Conservation (phyloP, 495 filamentous ascomycete genomes). For the Tuber microsphaerosporum region DNA sequence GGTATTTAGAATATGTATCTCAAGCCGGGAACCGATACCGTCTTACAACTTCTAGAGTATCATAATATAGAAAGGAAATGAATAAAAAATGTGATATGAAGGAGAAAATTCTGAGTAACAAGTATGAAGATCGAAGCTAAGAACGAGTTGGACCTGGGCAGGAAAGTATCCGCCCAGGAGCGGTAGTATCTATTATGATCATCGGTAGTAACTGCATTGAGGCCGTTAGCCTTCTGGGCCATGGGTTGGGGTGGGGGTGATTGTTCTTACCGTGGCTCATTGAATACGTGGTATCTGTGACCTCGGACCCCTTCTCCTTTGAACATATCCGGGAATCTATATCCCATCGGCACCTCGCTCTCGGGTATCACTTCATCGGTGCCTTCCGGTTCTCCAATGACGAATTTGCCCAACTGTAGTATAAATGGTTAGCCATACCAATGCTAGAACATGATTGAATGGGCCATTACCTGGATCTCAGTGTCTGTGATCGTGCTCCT, state of each 20-base stretch:
- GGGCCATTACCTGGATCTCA: constrained; percentile 69
- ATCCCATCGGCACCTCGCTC: constrained; percentile 63
- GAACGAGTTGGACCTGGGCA: not conserved
- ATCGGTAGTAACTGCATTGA: constrained; percentile 24
- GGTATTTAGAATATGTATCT: not conserved
- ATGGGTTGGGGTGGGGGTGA: not conserved
- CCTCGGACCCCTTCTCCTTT: constrained; percentile 78
- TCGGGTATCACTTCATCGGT: constrained; percentile 51
- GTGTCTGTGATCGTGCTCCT: constrained; percentile 92
- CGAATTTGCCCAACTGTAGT: constrained; percentile 76
- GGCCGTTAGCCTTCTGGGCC: constrained; percentile 7
- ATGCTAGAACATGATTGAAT: not conserved
- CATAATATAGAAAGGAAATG: not conserved
- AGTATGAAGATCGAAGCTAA: not conserved
- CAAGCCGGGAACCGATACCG: not conserved
- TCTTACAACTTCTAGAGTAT: not conserved
- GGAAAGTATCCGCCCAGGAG: not conserved
- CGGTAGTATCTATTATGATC: constrained; percentile 2
- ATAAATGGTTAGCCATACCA: not conserved
- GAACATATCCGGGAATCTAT: constrained; percentile 82
- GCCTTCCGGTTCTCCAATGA: constrained; percentile 64
- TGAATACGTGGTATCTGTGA: constrained; percentile 92
- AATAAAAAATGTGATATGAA: not conserved
- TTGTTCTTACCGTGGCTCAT: constrained; percentile 68
- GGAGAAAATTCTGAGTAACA: not conserved